Conservation (phyloP, 495 filamentous ascomycete genomes). For the Gamarada debralockiae region DNA sequence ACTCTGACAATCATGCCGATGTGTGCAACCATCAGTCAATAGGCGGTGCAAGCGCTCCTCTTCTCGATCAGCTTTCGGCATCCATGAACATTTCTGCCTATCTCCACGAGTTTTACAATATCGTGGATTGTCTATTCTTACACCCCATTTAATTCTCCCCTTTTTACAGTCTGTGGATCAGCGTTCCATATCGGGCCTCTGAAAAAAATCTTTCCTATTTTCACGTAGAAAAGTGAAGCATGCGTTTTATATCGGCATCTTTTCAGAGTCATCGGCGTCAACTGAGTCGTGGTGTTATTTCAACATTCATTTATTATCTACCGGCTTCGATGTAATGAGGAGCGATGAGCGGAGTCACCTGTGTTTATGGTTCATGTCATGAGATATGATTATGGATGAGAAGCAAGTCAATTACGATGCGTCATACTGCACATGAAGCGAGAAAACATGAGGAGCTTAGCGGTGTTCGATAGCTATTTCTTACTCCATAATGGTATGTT, state of each 20-base stretch:
- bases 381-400: conserved; percentile 6
- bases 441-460: background rate
- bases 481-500: no score
- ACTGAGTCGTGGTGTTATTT: background rate
- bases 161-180: background rate
- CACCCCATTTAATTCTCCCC: background rate
- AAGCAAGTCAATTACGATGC: no score
- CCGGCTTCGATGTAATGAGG: background rate
- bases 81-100: background rate
- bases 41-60: conserved; percentile 4
- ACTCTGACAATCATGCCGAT: no score
- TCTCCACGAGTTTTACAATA: background rate
- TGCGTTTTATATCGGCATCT: background rate
- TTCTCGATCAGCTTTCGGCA: background rate
- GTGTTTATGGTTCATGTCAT: background rate
- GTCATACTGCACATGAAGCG: no score
- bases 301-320: background rate
- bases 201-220: background rate
- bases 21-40: background rate
- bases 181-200: background rate
- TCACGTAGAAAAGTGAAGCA: background rate
- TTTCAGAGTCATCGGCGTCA: background rate
- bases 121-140: background rate
- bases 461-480: background rate
- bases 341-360: background rate